These are phyloP conservation scores for Trichophyton rubrum DNA, from an alignment of 2,329 filamentous ascomycete genomes.

Conservation along the genomic window DNA sequence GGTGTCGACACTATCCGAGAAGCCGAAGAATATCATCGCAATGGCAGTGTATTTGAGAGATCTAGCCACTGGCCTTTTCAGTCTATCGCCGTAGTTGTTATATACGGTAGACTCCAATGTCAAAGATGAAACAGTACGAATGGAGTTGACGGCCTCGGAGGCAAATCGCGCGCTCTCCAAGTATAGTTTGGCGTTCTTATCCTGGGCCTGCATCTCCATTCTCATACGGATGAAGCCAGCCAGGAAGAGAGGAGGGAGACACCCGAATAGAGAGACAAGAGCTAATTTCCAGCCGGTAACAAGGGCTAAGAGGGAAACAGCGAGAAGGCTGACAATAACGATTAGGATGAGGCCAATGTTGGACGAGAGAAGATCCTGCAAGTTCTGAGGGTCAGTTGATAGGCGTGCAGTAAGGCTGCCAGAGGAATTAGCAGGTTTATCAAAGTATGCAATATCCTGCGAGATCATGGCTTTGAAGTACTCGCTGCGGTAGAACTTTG, in stretches of 20 bases:
- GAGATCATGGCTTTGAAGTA: slow-evolving; percentile 18
- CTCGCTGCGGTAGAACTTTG: slow-evolving; percentile 14
- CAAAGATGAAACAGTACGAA: slow-evolving; percentile 39
- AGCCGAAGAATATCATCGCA: slow-evolving; percentile 50
- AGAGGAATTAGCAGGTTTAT: slow-evolving; percentile 14
- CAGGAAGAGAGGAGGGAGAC: slow-evolving; percentile 30
- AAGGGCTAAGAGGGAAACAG: slow-evolving; percentile 53
- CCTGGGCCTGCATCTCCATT: slow-evolving; percentile 38
- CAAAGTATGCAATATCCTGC: slow-evolving; percentile 22
- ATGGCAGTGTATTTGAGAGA: slow-evolving; percentile 49
- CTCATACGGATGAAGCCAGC: slow-evolving; percentile 32
- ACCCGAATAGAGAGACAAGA: slow-evolving; percentile 44
- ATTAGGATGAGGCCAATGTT: slow-evolving; percentile 71
- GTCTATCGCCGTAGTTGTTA: slow-evolving; percentile 23
- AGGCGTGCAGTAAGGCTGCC: slow-evolving; percentile 62
- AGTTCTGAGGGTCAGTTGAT: slow-evolving; percentile 58
- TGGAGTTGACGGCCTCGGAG: slow-evolving; percentile 39
- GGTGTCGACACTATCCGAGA: slow-evolving; percentile 49
- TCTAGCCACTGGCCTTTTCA: slow-evolving; percentile 39
- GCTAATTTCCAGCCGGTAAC: slow-evolving; percentile 68
- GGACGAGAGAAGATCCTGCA: slow-evolving; percentile 50
- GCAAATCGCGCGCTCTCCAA: slow-evolving; percentile 39
- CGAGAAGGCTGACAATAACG: slow-evolving; percentile 60
- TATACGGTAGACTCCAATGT: slow-evolving; percentile 36
- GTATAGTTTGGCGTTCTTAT: slow-evolving; percentile 34